Evolutionary conservation across 169 alveolate species (phyloP).

Genomic region (Eimeria acervulina): DNA sequence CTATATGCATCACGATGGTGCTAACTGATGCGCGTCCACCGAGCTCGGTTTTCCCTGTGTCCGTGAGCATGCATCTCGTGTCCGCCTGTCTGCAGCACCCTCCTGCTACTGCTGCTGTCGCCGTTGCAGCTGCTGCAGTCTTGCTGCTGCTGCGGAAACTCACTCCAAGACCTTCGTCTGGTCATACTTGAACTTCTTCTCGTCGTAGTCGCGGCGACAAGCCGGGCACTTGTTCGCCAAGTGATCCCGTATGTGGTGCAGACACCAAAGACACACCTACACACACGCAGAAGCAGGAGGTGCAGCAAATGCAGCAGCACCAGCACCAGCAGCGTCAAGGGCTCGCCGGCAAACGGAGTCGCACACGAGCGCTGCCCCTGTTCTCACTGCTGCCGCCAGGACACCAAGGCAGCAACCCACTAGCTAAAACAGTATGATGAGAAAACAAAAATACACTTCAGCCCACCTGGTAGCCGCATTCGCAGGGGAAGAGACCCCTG

Average conservation of each 20-base stretch:
- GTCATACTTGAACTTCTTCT: conserved; percentile 86
- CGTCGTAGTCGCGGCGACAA: conserved; percentile 94
- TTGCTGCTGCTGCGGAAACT: conserved; percentile 10
- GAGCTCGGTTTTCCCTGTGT: not conserved
- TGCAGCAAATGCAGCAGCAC: not conserved
- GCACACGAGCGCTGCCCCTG: not conserved
- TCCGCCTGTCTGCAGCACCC: not conserved
- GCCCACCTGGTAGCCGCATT: conserved; percentile 93
- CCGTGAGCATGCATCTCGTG: not conserved
- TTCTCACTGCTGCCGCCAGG: not conserved
- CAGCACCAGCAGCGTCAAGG: not conserved
- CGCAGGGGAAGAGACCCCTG: conserved; percentile 93
- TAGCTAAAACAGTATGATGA: not conserved
- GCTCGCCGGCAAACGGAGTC: not conserved
- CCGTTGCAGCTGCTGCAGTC: not conserved
- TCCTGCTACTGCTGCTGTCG: not conserved
- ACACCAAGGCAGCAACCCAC: not conserved
- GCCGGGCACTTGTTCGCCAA: conserved; percentile 96
- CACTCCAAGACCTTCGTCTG: conserved; percentile 84
- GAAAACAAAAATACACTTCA: not conserved
- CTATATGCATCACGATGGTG: not conserved
- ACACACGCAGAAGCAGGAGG: conserved; percentile 68
- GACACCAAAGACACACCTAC: conserved; percentile 94
- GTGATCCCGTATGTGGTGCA: conserved; percentile 93
- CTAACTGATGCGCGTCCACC: not conserved